Evolutionary conservation across 257 asterid species (phyloP).

Genomic region (Solanum sparsipilum): DNA sequence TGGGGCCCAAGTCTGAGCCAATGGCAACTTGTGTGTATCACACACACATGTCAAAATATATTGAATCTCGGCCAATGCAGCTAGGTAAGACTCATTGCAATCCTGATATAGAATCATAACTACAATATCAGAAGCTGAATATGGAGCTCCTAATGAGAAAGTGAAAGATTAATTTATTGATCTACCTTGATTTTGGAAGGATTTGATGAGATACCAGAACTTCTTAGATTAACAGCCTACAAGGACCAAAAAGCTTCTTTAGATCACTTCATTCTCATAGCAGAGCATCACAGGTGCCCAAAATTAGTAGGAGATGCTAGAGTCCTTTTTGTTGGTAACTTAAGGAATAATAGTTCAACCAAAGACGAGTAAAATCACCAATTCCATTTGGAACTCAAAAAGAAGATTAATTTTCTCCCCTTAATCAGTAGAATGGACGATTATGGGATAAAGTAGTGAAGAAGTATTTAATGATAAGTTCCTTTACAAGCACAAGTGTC

Average conservation of each 20-base stretch:
- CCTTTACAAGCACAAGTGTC: background rate
- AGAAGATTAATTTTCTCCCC: background rate
- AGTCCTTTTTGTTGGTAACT: background rate
- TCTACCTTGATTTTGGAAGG: conserved; percentile 43
- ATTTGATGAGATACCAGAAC: conserved; percentile 25
- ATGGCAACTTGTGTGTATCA: conserved; percentile 46
- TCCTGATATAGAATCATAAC: conserved; percentile 32
- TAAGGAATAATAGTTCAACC: background rate
- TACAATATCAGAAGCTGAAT: conserved; percentile 1
- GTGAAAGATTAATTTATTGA: background rate
- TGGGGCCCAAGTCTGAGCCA: conserved; percentile 79
- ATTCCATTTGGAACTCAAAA: background rate
- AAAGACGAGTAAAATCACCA: background rate
- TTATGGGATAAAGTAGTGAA: background rate
- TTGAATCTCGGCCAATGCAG: conserved; percentile 45
- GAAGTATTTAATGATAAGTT: background rate
- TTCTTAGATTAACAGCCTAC: conserved; percentile 64
- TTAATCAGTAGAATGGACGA: background rate
- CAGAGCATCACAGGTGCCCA: background rate
- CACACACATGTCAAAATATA: conserved; percentile 47
- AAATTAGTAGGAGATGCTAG: background rate
- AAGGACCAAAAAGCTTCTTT: background rate
- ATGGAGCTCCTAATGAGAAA: background rate
- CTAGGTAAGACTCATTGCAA: conserved; percentile 44
- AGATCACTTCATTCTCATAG: background rate